Base-by-base conservation (phyloP, 495 filamentous ascomycete species). In the Pseudomonodictys pantanalensis region DNA sequence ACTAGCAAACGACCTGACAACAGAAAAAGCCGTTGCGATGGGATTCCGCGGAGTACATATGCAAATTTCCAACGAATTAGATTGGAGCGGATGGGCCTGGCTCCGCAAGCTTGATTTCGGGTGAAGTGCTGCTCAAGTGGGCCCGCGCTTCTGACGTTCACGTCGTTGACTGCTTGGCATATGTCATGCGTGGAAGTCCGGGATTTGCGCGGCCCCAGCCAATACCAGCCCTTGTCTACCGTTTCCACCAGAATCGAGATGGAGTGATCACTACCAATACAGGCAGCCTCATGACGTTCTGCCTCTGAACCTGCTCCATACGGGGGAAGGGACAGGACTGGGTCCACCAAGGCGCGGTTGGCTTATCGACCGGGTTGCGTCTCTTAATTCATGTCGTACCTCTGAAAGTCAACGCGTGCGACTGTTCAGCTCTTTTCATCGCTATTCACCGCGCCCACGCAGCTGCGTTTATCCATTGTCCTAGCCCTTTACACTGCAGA, bases 241-340 rank as follows among this genome's bases (percentile, higher is more conserved):
- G 24, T 22, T 22, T 17, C 41, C 8, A 20, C 24, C 11, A 12
- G n/a, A 10, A 54, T 59, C 38, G 55, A 17, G 25, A 38, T 46
- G 35, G 29, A 54, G 58, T 52, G 52, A 62, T 62, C 59, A 25
- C 42, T 62, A 26, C 59, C 52, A 32, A 20, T 7, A 32, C 23
- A 12, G 52, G 59, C 10, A 30, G 35, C 35, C 52, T 35, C 43
- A 57, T 62, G 59, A 62, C 59, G 59, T 54, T 12, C 45, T 18
- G 22, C 20, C 43, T 9, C 43, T 44, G n/a, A n/a, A n/a, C n/a
- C n/a, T n/a, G n/a, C n/a, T n/a, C n/a, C n/a, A n/a, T n/a, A n/a
- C n/a, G n/a, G n/a, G n/a, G n/a, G n/a, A n/a, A n/a, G n/a, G n/a
- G n/a, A n/a, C n/a, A n/a, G n/a, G n/a, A n/a, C n/a, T n/a, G n/a